These are phyloP conservation scores for Scleroderma bovista DNA, from an alignment of 768 basidiomycete genomes.

Conservation along the genomic window DNA sequence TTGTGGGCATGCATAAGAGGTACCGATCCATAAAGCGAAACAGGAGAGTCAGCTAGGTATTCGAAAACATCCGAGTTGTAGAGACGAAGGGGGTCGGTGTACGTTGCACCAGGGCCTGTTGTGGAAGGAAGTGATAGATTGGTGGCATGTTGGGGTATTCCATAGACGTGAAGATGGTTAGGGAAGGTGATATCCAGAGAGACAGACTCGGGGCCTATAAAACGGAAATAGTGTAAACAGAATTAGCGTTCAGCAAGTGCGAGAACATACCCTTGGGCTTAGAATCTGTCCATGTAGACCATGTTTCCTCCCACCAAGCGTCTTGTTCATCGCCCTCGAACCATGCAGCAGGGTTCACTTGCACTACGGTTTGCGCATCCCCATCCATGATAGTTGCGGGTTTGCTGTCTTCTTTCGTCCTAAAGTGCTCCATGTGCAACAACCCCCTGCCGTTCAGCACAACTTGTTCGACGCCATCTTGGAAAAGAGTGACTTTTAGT, in stretches of 20 bases:
- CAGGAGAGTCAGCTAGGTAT: constrained; percentile 75
- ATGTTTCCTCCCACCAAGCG: constrained; percentile 87
- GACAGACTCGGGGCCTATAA: constrained; percentile 88
- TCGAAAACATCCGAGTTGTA: constrained; percentile 97
- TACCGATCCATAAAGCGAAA: constrained; percentile 87
- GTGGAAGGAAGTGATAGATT: constrained; percentile 86
- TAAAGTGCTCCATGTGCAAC: constrained; percentile 98
- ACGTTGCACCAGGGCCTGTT: constrained; percentile 67
- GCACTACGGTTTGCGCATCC: constrained; percentile 46
- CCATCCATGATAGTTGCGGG: constrained; percentile 35
- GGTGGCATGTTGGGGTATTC: constrained; percentile 95
- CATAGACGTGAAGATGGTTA: constrained; percentile 84
- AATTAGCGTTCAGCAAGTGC: background rate
- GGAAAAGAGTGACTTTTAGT: constrained; percentile 64
- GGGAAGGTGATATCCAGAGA: constrained; percentile 93
- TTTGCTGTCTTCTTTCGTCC: constrained; percentile 47
- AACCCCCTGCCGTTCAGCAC: constrained; percentile 86
- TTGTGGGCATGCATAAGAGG: constrained; percentile 94
- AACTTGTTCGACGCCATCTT: constrained; percentile 76
- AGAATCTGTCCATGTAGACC: constrained; percentile 80
- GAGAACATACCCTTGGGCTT: constrained; percentile 83
- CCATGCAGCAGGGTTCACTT: constrained; percentile 59
- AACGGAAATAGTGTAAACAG: background rate
- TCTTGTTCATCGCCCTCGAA: constrained; percentile 86
- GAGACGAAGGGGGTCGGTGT: constrained; percentile 88